Conservation (phyloP, 148 eudicot species). For the Rhododendron ovatum region DNA sequence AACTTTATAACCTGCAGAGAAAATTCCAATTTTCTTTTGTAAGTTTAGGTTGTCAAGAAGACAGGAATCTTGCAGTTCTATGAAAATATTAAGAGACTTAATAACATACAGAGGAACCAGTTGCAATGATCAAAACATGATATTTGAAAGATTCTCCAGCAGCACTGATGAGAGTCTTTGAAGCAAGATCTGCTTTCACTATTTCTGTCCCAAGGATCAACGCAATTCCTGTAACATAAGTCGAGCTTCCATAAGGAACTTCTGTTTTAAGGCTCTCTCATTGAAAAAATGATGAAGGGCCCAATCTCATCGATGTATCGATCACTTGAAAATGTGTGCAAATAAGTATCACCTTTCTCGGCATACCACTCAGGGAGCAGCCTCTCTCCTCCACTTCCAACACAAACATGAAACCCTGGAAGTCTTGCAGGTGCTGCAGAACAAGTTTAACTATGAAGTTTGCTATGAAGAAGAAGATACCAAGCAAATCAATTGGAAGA, state of each 20-base stretch:
- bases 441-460: neutral
- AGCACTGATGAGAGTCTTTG: constrained; percentile 79
- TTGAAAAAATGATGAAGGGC: neutral
- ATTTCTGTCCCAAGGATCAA: constrained; percentile 79
- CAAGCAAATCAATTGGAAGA: constrained; percentile 1
- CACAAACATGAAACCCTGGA: constrained; percentile 94
- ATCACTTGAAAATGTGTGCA: neutral
- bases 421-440: constrained; percentile 93
- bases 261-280: neutral
- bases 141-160: constrained; percentile 68
- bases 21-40: constrained; percentile 1
- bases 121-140: constrained; percentile 67
- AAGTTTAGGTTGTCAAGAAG: neutral
- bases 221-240: constrained; percentile 56
- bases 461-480: neutral
- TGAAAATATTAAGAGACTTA: neutral
- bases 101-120: constrained; percentile 81
- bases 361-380: constrained; percentile 90
- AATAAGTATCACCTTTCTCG: constrained; percentile 61
- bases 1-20: constrained; percentile 64
- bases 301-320: neutral
- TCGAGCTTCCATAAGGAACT: neutral
- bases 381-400: constrained; percentile 96
- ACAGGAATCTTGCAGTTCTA: neutral
- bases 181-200: constrained; percentile 77